These are phyloP conservation scores for Phytophthora sp. DNA, from an alignment of 352 stramenopile species.

Conservation along the genomic window DNA sequence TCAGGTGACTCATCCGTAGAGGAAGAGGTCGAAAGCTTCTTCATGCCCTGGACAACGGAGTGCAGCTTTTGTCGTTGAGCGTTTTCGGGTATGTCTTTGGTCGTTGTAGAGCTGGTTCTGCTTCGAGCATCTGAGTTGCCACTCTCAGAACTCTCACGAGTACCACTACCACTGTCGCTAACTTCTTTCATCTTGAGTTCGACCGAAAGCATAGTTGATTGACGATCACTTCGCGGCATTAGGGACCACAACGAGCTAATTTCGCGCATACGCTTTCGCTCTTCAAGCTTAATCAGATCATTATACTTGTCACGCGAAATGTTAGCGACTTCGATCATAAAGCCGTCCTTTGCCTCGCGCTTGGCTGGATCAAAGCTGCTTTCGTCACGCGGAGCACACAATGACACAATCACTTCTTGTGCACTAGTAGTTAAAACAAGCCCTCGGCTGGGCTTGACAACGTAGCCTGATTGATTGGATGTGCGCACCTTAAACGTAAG, in stretches of 20 bases:
- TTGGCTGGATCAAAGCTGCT: conserved; percentile 43
- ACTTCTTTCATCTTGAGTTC: conserved; percentile 33
- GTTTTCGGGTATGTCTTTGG: background rate
- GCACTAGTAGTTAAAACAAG: conserved; percentile 64
- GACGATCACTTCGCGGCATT: conserved; percentile 24
- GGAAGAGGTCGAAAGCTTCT: conserved; percentile 16
- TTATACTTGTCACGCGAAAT: conserved; percentile 45
- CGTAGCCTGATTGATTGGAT: conserved; percentile 78
- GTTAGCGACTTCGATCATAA: conserved; percentile 73
- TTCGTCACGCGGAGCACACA: conserved; percentile 46
- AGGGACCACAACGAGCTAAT: conserved; percentile 55
- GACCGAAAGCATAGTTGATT: conserved; percentile 50
- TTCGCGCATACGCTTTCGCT: conserved; percentile 40
- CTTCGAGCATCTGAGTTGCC: conserved; percentile 15
- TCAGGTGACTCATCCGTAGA: conserved; percentile 19
- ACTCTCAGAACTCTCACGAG: conserved; percentile 12
- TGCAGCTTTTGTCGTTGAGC: conserved; percentile 16
- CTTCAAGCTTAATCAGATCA: conserved; percentile 45
- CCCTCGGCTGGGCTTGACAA: conserved; percentile 72
- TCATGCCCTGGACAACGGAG: conserved; percentile 22
- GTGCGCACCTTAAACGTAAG: conserved; percentile 83
- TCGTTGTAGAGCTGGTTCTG: conserved; percentile 2
- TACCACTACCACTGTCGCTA: conserved; percentile 21
- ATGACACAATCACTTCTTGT: conserved; percentile 63
- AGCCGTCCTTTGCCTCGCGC: conserved; percentile 69